Base-by-base conservation (phyloP, 345 rosid genomes). In the Trapa bicornis region DNA sequence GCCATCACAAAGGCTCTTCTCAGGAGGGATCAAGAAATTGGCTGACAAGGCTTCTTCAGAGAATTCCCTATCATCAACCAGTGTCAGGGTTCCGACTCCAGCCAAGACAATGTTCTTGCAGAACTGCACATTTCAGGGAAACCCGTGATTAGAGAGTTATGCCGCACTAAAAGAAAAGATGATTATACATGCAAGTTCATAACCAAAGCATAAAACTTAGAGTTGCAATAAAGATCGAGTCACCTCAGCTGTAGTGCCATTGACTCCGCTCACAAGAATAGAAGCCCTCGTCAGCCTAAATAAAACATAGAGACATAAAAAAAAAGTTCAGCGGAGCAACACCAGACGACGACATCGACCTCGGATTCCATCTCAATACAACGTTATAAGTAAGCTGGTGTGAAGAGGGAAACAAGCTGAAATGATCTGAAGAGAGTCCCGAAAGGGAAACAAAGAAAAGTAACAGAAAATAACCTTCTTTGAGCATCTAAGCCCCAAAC, bases 401-500 rank as follows among this genome's bases (percentile, higher is more conserved):
- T 11, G 48, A 45, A 2, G 12, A 45, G 48, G 11, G 48, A 45
- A 7, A 45, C 48, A 45, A 45, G 43, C 48, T 45, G 48, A 45
- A 45, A 45, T 45, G 2, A 11, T 45, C 48, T 7, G 11, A 45
- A 45, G 48, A 45, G 11, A 45, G 13, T 7, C 48, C 13, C 7
- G 0, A 35, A 63, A 45, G 9, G 47, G 0, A 47, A 37, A 39
- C 42, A 10, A 5, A 43, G 69, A 83, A 29, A 41, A 15, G 35
- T 42, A 11, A 41, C n/a, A 57, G 15, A 35, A 68, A 67, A 12
- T 58, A 69, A 91, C 96, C 97, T 86, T 75, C 97, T 72, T 69
- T 94, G 99, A 73, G 99, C 97, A 82, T 85, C 87, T 66, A 91
- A 97, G 0, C 99, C 99, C 99, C 96, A 94, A 83, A 94, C 99